Conservation (phyloP, 2,329 filamentous ascomycete genomes). For the Neoscytalidium dimidiatum region DNA sequence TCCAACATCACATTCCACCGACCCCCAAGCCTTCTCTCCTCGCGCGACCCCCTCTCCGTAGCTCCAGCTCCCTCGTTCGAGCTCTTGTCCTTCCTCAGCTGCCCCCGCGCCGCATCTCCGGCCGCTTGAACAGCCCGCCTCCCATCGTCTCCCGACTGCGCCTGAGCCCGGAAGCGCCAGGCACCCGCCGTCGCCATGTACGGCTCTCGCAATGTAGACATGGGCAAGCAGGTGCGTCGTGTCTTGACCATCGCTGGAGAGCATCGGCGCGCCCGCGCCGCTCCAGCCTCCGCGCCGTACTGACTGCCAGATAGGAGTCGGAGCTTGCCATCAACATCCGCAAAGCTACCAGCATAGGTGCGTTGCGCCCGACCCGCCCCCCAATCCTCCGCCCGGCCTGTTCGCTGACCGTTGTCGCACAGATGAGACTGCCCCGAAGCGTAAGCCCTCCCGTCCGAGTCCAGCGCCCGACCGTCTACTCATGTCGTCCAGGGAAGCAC, state of each 20-base stretch:
- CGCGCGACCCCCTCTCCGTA: background rate
- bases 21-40: background rate
- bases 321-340: conserved; percentile 68
- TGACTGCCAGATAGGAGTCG: conserved; percentile 55
- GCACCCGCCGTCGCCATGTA: conserved; percentile 29
- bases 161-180: conserved; percentile 17
- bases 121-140: conserved; percentile 2
- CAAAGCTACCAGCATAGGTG: conserved; percentile 66
- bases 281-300: conserved; percentile 18
- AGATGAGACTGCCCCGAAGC: conserved; percentile 69
- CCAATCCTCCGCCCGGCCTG: conserved; percentile 2
- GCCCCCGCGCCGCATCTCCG: background rate
- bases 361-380: conserved; percentile 21
- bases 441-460: conserved; percentile 42
- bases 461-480: conserved; percentile 27
- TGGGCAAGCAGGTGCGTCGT: conserved; percentile 57
- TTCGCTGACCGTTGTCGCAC: conserved; percentile 23
- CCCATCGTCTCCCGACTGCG: conserved; percentile 12
- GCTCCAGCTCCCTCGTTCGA: background rate
- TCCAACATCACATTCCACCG: background rate
- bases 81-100: background rate
- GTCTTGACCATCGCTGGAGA: background rate
- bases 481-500: conserved; percentile 70
- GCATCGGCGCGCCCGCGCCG: background rate
- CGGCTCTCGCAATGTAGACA: conserved; percentile 57